Evolutionary conservation across 106 monocot species (phyloP).

Genomic region (Phalaenopsis aphrodite): DNA sequence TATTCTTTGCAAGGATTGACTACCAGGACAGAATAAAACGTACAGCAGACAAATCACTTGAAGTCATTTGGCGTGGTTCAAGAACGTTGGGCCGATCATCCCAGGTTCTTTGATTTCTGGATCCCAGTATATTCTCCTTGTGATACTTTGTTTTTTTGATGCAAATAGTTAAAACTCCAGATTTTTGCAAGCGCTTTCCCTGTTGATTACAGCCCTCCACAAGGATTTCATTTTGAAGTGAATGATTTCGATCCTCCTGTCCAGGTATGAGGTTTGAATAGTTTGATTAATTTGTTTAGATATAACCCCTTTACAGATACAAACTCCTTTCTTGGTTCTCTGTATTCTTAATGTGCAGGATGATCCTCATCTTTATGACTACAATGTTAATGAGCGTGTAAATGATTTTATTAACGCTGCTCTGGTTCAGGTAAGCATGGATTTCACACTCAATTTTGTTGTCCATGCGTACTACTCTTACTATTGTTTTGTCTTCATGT

Average conservation of each 20-base stretch:
- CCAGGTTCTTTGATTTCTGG: constrained; percentile 33
- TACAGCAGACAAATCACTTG: constrained; percentile 57
- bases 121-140: neutral
- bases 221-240: constrained; percentile 45
- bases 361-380: constrained; percentile 57
- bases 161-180: constrained; percentile 18
- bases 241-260: constrained; percentile 19
- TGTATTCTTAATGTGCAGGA: constrained; percentile 29
- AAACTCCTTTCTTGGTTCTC: neutral
- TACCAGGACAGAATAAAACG: constrained; percentile 66
- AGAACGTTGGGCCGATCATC: constrained; percentile 66
- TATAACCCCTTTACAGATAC: neutral
- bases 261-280: constrained; percentile 23
- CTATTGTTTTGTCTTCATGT: neutral
- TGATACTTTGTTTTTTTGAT: neutral
- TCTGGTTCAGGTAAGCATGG: constrained; percentile 30
- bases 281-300: neutral
- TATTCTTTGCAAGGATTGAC: constrained; percentile 84
- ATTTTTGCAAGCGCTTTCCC: constrained; percentile 58
- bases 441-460: neutral
- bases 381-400: constrained; percentile 77
- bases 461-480: neutral
- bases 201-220: constrained; percentile 42
- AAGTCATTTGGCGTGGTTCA: constrained; percentile 83
- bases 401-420: constrained; percentile 73